A percentile compares a stretch with the other conserved stretches of the same genome.
These are phyloP conservation scores for Arthrobotrys iridis DNA, from an alignment of 2,329 filamentous ascomycete genomes.

Conservation along the genomic window DNA sequence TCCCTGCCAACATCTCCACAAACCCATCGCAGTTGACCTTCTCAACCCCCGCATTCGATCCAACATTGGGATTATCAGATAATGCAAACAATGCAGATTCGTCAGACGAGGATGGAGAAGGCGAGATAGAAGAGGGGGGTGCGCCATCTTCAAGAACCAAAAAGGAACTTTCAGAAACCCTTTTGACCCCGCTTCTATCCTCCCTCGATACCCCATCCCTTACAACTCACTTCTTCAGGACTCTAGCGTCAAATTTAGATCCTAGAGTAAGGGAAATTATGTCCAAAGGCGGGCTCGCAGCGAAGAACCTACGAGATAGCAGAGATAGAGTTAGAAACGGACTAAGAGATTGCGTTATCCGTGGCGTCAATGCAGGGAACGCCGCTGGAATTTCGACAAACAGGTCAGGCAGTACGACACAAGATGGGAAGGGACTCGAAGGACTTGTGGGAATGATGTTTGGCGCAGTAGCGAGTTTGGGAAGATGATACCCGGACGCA, in stretches of 20 bases:
- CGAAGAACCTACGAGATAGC: slow-evolving; percentile 80
- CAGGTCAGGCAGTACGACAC: neutral
- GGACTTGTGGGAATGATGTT: slow-evolving; percentile 53
- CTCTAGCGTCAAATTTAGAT: slow-evolving; percentile 80
- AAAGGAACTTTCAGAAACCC: slow-evolving; percentile 62
- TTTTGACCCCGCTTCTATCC: slow-evolving; percentile 77
- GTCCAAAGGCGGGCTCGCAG: slow-evolving; percentile 81
- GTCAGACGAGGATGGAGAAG: slow-evolving; percentile 10
- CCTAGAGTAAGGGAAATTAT: slow-evolving; percentile 85
- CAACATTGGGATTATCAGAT: slow-evolving; percentile 13
- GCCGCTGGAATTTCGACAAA: slow-evolving; percentile 20
- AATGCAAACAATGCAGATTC: neutral
- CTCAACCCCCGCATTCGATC: slow-evolving; percentile 40
- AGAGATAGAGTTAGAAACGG: slow-evolving; percentile 78
- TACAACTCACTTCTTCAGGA: slow-evolving; percentile 92
- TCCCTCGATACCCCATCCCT: slow-evolving; percentile 88
- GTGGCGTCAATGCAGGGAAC: slow-evolving; percentile 64
- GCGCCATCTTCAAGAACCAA: neutral
- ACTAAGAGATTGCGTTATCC: slow-evolving; percentile 82
- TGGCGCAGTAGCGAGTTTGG: slow-evolving; percentile 49
- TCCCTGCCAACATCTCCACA: slow-evolving; percentile 43
- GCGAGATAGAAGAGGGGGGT: slow-evolving; percentile 9
- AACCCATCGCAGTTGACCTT: slow-evolving; percentile 44
- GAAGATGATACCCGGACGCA: slow-evolving; percentile 20
- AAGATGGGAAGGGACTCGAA: slow-evolving; percentile 47